Conservation (phyloP, 1,284 basidiomycete genomes). For the Cryptococcus sp. region DNA sequence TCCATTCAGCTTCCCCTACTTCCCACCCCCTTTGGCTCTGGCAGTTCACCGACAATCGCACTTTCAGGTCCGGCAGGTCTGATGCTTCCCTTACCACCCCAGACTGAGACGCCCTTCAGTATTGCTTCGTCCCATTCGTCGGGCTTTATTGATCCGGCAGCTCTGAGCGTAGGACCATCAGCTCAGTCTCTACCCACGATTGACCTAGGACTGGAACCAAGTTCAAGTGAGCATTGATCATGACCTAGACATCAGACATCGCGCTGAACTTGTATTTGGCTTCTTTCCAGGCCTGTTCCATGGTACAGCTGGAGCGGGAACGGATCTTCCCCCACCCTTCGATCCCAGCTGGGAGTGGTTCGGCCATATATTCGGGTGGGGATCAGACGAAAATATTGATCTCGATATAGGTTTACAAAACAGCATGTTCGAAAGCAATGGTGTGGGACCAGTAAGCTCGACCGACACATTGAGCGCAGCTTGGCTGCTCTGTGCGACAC, state of each 20-base stretch:
- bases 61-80: conserved; percentile 7
- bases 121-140: conserved; percentile 16
- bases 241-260: too few species aligned
- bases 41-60: conserved; percentile 1
- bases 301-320: background rate
- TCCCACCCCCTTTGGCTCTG: too few species aligned
- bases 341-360: conserved; percentile 31
- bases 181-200: background rate
- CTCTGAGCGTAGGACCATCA: conserved; percentile 17
- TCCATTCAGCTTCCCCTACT: too few species aligned
- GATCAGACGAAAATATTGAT: conserved; percentile 32
- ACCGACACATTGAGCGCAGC: conserved; percentile 37
- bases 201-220: background rate
- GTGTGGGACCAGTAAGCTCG: conserved; percentile 29
- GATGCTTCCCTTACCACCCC: conserved; percentile 17
- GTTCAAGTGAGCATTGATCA: background rate
- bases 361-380: conserved; percentile 42
- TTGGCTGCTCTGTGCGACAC: conserved; percentile 31
- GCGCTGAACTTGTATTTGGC: background rate
- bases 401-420: conserved; percentile 30
- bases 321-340: conserved; percentile 20
- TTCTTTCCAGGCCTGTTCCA: background rate
- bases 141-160: conserved; percentile 24
- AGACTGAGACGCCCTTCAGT: conserved; percentile 12
- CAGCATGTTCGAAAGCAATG: conserved; percentile 29